Evolutionary conservation across 108 stramenopile genomes (phyloP).

Genomic region (Fistulifera solaris): DNA sequence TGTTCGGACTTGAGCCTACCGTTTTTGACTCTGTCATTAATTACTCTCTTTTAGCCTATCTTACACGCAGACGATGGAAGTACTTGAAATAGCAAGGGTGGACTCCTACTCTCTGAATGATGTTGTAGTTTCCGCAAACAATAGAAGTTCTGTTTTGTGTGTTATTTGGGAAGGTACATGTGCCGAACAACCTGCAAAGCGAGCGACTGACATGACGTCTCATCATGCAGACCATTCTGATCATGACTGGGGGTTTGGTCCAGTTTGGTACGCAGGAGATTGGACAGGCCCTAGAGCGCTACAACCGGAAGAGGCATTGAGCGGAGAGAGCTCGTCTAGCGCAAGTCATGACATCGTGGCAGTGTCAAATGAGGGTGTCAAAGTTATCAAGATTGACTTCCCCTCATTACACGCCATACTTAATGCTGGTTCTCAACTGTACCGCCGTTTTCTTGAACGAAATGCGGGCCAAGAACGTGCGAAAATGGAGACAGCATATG

Average conservation of each 20-base stretch:
- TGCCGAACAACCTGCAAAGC: constrained; percentile 44
- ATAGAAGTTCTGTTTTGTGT: constrained; percentile 44
- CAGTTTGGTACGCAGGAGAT: constrained; percentile 84
- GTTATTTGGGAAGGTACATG: constrained; percentile 87
- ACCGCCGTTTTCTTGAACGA: constrained; percentile 53
- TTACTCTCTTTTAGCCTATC: constrained; percentile 38
- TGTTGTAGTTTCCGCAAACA: constrained; percentile 46
- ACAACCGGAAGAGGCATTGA: constrained; percentile 68
- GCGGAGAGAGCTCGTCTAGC: constrained; percentile 58
- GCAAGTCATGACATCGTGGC: constrained; percentile 63
- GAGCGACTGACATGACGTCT: neutral
- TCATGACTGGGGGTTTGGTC: constrained; percentile 1
- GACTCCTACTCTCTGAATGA: constrained; percentile 53
- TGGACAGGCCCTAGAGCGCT: constrained; percentile 80
- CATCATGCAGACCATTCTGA: neutral
- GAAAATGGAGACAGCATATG: constrained; percentile 7
- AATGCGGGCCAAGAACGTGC: constrained; percentile 34
- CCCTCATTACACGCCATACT: constrained; percentile 56
- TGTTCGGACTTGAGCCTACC: neutral
- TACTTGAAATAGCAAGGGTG: constrained; percentile 69
- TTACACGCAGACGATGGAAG: constrained; percentile 77
- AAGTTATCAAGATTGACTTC: constrained; percentile 76
- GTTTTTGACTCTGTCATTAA: neutral
- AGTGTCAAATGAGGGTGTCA: constrained; percentile 73
- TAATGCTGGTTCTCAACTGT: constrained; percentile 60